Evolutionary conservation across 176 grass and related monocot genomes (phyloP).

Genomic region (Hordeum vulgare): DNA sequence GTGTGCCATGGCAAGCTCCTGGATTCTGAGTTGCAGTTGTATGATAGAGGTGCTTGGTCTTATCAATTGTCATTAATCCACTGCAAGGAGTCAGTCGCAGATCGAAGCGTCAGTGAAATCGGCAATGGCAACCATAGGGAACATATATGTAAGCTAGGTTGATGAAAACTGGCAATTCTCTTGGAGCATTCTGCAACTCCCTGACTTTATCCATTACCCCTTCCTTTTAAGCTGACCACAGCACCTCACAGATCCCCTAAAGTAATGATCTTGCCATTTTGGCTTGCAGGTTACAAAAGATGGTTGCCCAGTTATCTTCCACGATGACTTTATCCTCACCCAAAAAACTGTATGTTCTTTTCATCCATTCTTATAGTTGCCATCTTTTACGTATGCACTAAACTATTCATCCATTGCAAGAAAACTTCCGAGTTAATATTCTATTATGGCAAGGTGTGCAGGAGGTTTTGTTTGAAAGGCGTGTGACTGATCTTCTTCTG

Average conservation of each 20-base stretch:
- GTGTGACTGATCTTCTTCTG: constrained; percentile 61
- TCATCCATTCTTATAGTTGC: neutral
- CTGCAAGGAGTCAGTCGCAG: neutral
- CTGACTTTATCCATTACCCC: neutral
- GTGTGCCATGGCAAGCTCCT: neutral
- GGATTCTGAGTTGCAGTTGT: neutral
- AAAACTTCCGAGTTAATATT: neutral
- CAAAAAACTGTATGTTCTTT: constrained; percentile 49
- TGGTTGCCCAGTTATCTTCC: constrained; percentile 75
- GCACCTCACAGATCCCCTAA: neutral
- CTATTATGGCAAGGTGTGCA: constrained; percentile 17
- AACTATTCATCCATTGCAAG: neutral
- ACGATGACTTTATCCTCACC: constrained; percentile 70
- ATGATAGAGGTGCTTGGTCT: neutral
- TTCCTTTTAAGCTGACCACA: neutral
- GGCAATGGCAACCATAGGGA: neutral
- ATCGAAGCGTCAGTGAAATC: neutral
- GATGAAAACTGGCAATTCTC: neutral
- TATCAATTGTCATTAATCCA: neutral
- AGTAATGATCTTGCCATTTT: neutral
- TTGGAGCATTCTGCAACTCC: neutral
- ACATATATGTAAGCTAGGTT: neutral
- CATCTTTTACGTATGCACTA: neutral
- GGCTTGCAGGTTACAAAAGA: constrained; percentile 81
- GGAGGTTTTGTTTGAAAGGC: constrained; percentile 47